A percentile compares a stretch with the other conserved stretches of the same genome.
Evolutionary conservation across 306 rosid genomes (phyloP).

Genomic region (Arachis stenosperma): DNA sequence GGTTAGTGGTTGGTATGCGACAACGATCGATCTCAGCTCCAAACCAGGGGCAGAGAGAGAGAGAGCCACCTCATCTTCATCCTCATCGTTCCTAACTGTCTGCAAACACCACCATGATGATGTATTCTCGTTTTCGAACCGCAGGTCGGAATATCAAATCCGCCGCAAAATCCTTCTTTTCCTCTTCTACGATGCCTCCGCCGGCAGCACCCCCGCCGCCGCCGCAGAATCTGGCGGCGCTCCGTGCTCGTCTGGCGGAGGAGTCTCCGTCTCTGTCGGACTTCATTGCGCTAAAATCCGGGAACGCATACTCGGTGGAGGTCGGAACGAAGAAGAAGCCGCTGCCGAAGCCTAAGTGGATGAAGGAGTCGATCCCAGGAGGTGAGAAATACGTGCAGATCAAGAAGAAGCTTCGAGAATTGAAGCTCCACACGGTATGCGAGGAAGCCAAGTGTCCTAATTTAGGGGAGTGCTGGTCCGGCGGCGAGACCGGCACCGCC

Average conservation of each 20-base stretch:
- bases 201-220: constrained; percentile 35
- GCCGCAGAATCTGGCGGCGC: constrained; percentile 72
- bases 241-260: constrained; percentile 76
- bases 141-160: constrained; percentile 52
- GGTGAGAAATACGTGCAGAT: constrained; percentile 96
- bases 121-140: constrained; percentile 58
- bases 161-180: constrained; percentile 52
- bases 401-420: constrained; percentile 89
- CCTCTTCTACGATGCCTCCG: constrained; percentile 45
- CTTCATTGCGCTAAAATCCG: constrained; percentile 54
- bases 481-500: constrained; percentile 98
- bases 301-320: constrained; percentile 72
- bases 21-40: neutral
- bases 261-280: constrained; percentile 69
- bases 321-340: constrained; percentile 99
- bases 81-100: constrained; percentile 3
- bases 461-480: constrained; percentile 99
- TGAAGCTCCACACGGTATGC: constrained; percentile 96
- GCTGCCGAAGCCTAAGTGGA: constrained; percentile 95
- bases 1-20: neutral
- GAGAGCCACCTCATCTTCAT: neutral
- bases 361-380: constrained; percentile 96
- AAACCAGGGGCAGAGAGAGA: neutral
- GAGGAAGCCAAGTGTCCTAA: constrained; percentile 97
- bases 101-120: constrained; percentile 39